Percentiles rank a stretch among this genome's conserved stretches.
Conservation (phyloP, 2,329 filamentous ascomycete genomes). For the Paramyrothecium sp. region DNA sequence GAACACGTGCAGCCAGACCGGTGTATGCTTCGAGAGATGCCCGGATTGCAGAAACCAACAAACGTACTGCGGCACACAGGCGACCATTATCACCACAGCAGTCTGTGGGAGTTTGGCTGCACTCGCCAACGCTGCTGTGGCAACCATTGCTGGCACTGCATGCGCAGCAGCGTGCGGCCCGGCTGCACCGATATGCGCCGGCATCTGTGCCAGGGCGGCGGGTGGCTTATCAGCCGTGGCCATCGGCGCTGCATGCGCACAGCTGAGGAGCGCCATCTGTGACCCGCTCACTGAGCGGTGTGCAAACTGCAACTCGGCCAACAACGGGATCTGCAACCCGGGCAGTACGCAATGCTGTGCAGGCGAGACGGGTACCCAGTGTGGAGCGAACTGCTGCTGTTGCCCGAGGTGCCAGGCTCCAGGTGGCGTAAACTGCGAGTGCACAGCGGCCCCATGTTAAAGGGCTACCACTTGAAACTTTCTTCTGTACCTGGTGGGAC, state of each 20-base stretch:
- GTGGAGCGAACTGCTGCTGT: background rate
- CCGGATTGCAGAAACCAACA: background rate
- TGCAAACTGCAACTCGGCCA: background rate
- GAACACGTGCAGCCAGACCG: background rate
- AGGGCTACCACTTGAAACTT: background rate
- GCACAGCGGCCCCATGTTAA: background rate
- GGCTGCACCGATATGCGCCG: background rate
- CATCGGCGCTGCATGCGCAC: background rate
- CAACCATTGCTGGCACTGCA: background rate
- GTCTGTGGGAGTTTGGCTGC: background rate
- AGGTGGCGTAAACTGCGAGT: background rate
- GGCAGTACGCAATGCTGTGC: background rate
- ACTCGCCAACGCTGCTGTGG: background rate
- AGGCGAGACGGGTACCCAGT: background rate
- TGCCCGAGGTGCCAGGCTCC: background rate
- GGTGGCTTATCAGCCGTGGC: background rate
- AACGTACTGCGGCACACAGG: background rate
- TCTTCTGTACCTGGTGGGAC: background rate
- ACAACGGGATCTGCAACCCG: background rate
- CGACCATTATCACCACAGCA: background rate
- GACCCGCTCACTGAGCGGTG: background rate
- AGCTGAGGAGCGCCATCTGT: background rate
- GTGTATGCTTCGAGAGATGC: background rate
- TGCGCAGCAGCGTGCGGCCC: background rate
- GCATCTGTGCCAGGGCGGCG: background rate